phyloP scores from a whole-genome alignment of 345 rosid species.

The Gossypium mustelinum region DNA sequence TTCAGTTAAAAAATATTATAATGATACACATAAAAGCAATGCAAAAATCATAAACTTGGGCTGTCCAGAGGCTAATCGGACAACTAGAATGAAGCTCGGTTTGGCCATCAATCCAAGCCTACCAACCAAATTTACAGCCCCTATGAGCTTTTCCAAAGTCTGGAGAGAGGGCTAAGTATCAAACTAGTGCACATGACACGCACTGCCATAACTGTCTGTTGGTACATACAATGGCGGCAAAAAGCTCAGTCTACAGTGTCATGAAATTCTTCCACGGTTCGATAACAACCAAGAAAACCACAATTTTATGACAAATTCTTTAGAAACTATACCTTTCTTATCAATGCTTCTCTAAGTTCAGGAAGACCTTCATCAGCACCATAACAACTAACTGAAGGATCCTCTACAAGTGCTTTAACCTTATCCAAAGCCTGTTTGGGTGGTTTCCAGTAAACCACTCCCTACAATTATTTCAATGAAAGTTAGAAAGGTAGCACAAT shows the following conservation, averaged over 20 bases:
- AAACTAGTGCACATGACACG: background rate
- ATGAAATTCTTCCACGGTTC: too few relatives aligned
- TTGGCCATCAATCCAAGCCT: background rate
- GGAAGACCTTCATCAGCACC: slow-evolving; percentile 93
- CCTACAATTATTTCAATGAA: slow-evolving; percentile 37
- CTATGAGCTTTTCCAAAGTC: background rate
- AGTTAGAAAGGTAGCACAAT: background rate
- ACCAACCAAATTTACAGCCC: background rate
- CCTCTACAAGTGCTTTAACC: slow-evolving; percentile 78
- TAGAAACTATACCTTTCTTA: slow-evolving; percentile 46
- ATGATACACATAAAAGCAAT: background rate
- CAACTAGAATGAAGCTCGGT: background rate
- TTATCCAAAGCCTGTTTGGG: slow-evolving; percentile 69
- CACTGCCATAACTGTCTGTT: background rate
- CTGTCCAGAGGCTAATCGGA: background rate
- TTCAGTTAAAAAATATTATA: background rate
- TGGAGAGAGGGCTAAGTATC: background rate
- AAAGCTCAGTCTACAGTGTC: background rate
- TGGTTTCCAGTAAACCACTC: slow-evolving; percentile 94
- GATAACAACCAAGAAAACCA: background rate
- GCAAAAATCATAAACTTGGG: background rate
- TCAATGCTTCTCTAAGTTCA: slow-evolving; percentile 66
- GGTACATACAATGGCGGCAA: background rate
- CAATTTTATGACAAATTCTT: background rate
- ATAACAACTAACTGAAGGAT: slow-evolving; percentile 67